Evolutionary conservation across 768 basidiomycete species (phyloP), one percentile per base, ranked within the genome.

Genomic region (Termitomyces sp.): DNA sequence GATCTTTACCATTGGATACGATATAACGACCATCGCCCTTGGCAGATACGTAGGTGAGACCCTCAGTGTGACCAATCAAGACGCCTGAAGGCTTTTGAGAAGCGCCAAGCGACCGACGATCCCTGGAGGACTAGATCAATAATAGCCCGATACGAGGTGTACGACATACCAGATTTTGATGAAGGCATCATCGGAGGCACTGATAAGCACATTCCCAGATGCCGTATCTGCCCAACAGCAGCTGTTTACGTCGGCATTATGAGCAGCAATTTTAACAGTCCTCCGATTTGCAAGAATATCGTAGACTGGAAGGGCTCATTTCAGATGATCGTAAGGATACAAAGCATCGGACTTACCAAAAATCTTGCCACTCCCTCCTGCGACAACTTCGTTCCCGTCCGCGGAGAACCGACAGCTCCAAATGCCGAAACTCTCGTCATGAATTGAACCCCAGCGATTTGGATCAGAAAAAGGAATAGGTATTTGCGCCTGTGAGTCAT

Each of bases 371-470:
- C 81, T 85, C 2, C 92, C 94, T 12, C 96, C 96, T 28, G 96
- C 96, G 43, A 99, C 82, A 19, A 98, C 85, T 70, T 99, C 97
- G 45, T 88, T 91, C 0, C 93, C 95, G 63, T 98, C 96, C 7
- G 95, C 93, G 35, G 94, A 98, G 68, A 98, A 98, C 42, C 90
- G 83, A 66, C 96, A 93, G 59, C 90, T 93, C 86, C 91, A 99
- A 52, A 98, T 90, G 46, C 89, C 83, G 56, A 84, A 86, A 15
- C 75, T 71, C 37, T 81, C 79, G 4, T 75, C 70, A 32, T 75
- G 71, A 7, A 75, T 69, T 28, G 74, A 73, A 21, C 68, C 69
- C 65, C 73, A 74, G n/a, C 70, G 58, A 17, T 65, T 69, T 22
- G 60, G 70, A 59, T 85, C 82, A 19, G 72, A 64, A 58, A 87